Percentiles rank a stretch among this genome's conserved stretches.
phyloP scores from a whole-genome alignment of 1,139 yeast genomes.

The Yarrowia galli region DNA sequence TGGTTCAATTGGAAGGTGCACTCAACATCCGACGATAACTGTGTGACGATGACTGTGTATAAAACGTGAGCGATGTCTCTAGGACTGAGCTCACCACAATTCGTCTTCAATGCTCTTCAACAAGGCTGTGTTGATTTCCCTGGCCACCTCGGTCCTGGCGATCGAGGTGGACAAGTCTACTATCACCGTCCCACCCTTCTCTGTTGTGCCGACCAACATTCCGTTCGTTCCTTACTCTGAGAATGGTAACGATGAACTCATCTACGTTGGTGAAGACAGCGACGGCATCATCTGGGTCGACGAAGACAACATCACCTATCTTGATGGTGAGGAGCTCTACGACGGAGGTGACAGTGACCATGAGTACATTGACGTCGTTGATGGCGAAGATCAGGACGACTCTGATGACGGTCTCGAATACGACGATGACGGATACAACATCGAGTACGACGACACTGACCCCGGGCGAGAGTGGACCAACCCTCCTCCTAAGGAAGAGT shows the following conservation, averaged over 20 bases:
- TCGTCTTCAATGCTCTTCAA: slow-evolving; percentile 10
- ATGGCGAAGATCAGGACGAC: not conserved
- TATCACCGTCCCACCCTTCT: slow-evolving; percentile 7
- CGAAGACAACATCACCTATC: slow-evolving; percentile 7
- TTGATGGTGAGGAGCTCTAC: slow-evolving; percentile 18
- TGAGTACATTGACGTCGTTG: slow-evolving; percentile 15
- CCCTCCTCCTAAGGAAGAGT: slow-evolving; percentile 6
- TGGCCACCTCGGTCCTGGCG: not conserved
- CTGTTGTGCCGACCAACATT: too few species aligned
- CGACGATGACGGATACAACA: not conserved
- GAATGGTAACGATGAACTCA: slow-evolving; percentile 1
- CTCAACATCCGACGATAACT: not conserved
- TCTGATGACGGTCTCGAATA: not conserved
- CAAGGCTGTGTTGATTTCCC: slow-evolving; percentile 9
- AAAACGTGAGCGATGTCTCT: not conserved
- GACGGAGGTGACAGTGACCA: slow-evolving; percentile 7
- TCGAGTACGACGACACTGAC: slow-evolving; percentile 5
- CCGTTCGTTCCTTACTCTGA: not conserved
- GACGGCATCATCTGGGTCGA: not conserved
- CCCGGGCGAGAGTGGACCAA: not conserved
- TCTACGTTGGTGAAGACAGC: slow-evolving; percentile 6
- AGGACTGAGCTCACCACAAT: too few species aligned
- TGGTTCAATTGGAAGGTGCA: slow-evolving; percentile 1
- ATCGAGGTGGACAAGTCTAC: not conserved
- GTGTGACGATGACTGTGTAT: not conserved